A percentile compares a stretch with the other conserved stretches of the same genome.
These are phyloP conservation scores for Paramecium octaurelia DNA, from an alignment of 73 alveolate species.

Conservation along the genomic window DNA sequence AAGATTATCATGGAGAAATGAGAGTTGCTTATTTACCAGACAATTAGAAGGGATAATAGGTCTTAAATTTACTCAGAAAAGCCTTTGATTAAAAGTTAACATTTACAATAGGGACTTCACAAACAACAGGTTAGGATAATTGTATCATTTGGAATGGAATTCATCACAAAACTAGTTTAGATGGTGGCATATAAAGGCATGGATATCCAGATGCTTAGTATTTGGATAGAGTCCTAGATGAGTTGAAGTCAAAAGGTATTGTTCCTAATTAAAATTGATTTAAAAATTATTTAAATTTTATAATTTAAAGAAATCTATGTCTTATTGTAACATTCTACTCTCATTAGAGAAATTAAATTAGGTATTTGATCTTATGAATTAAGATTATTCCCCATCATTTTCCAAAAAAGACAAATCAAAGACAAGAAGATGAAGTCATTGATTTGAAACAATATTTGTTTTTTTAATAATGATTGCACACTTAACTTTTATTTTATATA, in stretches of 20 bases:
- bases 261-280: background rate
- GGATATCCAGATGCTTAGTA: constrained; percentile 98
- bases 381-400: background rate
- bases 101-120: constrained; percentile 93
- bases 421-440: constrained; percentile 40
- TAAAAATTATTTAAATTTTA: background rate
- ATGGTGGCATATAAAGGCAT: constrained; percentile 88
- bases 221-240: constrained; percentile 85
- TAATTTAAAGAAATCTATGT: background rate
- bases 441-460: background rate
- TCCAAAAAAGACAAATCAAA: background rate
- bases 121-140: constrained; percentile 90
- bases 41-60: constrained; percentile 85
- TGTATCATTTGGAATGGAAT: constrained; percentile 88
- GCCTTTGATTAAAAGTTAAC: constrained; percentile 90
- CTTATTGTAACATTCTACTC: background rate
- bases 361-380: background rate
- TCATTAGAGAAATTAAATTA: constrained; percentile 44
- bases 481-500: too few species aligned
- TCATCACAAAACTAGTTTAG: constrained; percentile 92
- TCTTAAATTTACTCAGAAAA: constrained; percentile 75
- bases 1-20: constrained; percentile 77
- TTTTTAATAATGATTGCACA: too few species aligned
- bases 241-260: constrained; percentile 81
- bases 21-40: constrained; percentile 92